Conservation (phyloP, 768 basidiomycete genomes). For the Cubamyces lactineus region DNA sequence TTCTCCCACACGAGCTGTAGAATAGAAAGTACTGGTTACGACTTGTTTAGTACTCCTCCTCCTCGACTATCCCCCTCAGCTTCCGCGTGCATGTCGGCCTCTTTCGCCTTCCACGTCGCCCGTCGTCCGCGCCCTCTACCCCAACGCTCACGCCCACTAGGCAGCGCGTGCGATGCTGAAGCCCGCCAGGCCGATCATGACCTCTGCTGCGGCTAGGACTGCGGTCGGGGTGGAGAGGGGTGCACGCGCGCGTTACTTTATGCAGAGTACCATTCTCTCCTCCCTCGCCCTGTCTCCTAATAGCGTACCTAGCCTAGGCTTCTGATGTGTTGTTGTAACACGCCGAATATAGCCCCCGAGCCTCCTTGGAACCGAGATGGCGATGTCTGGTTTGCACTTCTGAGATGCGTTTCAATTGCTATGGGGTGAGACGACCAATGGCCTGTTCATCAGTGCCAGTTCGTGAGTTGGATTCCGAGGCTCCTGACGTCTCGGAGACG, state of each 20-base stretch:
- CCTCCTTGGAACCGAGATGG: neutral
- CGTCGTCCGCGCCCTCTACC: neutral
- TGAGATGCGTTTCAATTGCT: neutral
- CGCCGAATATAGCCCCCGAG: slow-evolving; percentile 1
- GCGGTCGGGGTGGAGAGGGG: neutral
- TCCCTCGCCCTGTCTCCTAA: slow-evolving; percentile 2
- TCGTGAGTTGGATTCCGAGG: too few species aligned
- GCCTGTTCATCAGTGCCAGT: too few species aligned
- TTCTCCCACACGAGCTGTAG: slow-evolving; percentile 22
- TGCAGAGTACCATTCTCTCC: neutral
- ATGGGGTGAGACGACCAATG: too few species aligned
- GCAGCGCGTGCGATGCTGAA: too few species aligned
- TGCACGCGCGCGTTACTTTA: neutral
- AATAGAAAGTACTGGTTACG: slow-evolving; percentile 21
- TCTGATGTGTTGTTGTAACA: slow-evolving; percentile 21
- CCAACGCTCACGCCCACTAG: too few species aligned
- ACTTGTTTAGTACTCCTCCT: neutral
- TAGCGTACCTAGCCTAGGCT: slow-evolving; percentile 12
- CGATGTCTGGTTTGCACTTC: neutral
- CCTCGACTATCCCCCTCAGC: neutral
- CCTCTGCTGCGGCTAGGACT: too few species aligned
- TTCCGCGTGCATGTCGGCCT: neutral
- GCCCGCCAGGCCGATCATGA: too few species aligned
- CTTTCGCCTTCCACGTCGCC: neutral
- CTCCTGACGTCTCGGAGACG: too few species aligned